Percentiles rank a stretch among this genome's conserved stretches.
Conservation (phyloP, 371 early-diverging fungal species). For the Mortierella sp. region DNA sequence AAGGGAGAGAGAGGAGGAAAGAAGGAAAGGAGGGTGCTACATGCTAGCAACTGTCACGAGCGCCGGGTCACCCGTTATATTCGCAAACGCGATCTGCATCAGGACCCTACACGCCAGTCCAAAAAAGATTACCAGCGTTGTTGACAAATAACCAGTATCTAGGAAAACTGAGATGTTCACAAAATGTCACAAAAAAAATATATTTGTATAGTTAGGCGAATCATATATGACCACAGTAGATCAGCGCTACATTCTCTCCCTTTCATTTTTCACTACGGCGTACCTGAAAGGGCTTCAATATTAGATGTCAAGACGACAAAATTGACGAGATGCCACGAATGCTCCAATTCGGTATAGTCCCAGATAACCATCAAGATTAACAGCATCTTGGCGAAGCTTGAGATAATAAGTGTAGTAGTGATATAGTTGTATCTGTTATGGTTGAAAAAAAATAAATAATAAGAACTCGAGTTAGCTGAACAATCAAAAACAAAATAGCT, state of each 20-base stretch:
- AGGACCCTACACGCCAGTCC: slow-evolving; percentile 62
- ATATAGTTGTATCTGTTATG: slow-evolving; percentile 70
- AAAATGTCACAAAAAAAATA: background rate
- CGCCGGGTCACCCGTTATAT: slow-evolving; percentile 58
- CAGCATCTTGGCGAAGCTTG: slow-evolving; percentile 92
- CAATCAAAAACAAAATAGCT: background rate
- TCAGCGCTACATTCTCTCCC: background rate
- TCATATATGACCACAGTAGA: background rate
- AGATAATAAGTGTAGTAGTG: slow-evolving; percentile 85
- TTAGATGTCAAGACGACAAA: slow-evolving; percentile 87
- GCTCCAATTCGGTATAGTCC: slow-evolving; percentile 90
- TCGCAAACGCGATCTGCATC: slow-evolving; percentile 66
- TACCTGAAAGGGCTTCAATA: slow-evolving; percentile 87
- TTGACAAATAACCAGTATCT: slow-evolving; percentile 62
- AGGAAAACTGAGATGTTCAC: slow-evolving; percentile 61
- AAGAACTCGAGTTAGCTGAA: background rate
- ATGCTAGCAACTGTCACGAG: slow-evolving; percentile 56
- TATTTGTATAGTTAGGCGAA: background rate
- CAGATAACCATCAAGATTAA: slow-evolving; percentile 94
- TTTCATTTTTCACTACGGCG: too few relatives aligned
- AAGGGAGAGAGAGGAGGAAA: background rate
- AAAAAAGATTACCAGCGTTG: slow-evolving; percentile 62
- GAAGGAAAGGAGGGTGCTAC: slow-evolving; percentile 5
- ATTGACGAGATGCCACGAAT: slow-evolving; percentile 84
- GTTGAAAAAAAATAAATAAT: background rate